phyloP scores from a whole-genome alignment of 805 yeast species.

The Yarrowia osloensis region DNA sequence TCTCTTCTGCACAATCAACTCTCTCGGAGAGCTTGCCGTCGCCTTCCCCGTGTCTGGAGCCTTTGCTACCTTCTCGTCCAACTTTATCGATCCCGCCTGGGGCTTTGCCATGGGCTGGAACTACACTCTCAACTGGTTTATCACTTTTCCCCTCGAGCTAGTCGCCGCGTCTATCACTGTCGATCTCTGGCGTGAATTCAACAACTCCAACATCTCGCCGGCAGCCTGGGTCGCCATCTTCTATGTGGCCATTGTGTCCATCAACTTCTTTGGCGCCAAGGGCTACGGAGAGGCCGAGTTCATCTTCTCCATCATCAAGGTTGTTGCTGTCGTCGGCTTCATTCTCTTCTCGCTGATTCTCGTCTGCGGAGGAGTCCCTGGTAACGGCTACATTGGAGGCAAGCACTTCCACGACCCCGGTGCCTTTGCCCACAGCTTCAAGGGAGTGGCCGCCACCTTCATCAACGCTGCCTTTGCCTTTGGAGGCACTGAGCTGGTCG shows the following conservation, averaged over 20 bases:
- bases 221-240: slow-evolving; percentile 62
- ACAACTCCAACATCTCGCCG: slow-evolving; percentile 62
- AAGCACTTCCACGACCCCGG: slow-evolving; percentile 66
- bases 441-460: slow-evolving; percentile 66
- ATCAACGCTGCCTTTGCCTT: slow-evolving; percentile 73
- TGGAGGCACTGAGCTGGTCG: slow-evolving; percentile 70
- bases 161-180: slow-evolving; percentile 63
- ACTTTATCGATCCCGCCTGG: slow-evolving; percentile 66
- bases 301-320: slow-evolving; percentile 58
- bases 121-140: slow-evolving; percentile 65
- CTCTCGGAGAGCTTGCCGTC: slow-evolving; percentile 72
- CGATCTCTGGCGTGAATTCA: slow-evolving; percentile 58
- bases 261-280: slow-evolving; percentile 59
- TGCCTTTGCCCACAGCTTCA: slow-evolving; percentile 66
- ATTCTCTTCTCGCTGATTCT: slow-evolving; percentile 60
- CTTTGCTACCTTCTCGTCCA: slow-evolving; percentile 59
- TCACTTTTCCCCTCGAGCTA: slow-evolving; percentile 65
- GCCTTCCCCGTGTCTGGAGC: slow-evolving; percentile 64
- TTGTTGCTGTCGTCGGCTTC: slow-evolving; percentile 62
- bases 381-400: slow-evolving; percentile 55
- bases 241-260: slow-evolving; percentile 51
- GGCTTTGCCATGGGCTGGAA: slow-evolving; percentile 77
- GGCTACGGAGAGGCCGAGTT: slow-evolving; percentile 74
- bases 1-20: slow-evolving; percentile 62
- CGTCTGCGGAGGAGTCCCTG: slow-evolving; percentile 59